Base-by-base conservation (phyloP, 129 eudicot species). In the Flaveria bidentis region DNA sequence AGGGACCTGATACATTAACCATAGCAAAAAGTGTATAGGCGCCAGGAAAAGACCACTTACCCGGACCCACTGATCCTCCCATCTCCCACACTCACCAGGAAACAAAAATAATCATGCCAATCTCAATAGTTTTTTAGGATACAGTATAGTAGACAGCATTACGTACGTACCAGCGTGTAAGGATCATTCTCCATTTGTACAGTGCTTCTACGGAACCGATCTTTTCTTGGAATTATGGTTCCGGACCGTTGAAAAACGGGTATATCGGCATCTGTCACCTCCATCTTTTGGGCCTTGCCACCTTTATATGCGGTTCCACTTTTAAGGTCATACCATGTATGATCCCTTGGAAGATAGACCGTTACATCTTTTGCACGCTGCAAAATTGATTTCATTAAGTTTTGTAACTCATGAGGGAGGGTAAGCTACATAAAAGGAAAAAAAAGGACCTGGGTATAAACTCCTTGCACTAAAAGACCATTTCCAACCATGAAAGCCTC, bases 401-500 rank as follows among this genome's bases (percentile, higher is more conserved):
- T 49, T 78, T 1, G 16, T 6, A 8, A 51, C 18, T 20, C 20
- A 2, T 13, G 64, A 44, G 53, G 2, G 16, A 15, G 20, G 41
- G 18, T 69, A 45, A 6, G 64, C 71, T 22, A 22, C 20, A 2
- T 30, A 61, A 46, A 28, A 13, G 14, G 17, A 41, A 45, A 50
- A 12, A 39, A 41, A 45, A 39, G 67, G 10, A 93, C 99, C 97
- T 86, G 75, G 3, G 92, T 86, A 65, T 89, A 95, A 46, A 95
- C 85, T 81, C 99, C 99, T 87, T 95, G 99, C 44, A 95, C 99
- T 77, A 95, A 58, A 62, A 95, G 86, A 77, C 89, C 83, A 56
- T 82, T 84, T 25, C 99, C 99, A 58, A 91, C 96, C 99, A 95
- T 91, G 86, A 95, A 91, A 53, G 99, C 99, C 81, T 95, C 97